phyloP scores from a whole-genome alignment of 495 filamentous ascomycete species.

The Aspergillus nanangensis region DNA sequence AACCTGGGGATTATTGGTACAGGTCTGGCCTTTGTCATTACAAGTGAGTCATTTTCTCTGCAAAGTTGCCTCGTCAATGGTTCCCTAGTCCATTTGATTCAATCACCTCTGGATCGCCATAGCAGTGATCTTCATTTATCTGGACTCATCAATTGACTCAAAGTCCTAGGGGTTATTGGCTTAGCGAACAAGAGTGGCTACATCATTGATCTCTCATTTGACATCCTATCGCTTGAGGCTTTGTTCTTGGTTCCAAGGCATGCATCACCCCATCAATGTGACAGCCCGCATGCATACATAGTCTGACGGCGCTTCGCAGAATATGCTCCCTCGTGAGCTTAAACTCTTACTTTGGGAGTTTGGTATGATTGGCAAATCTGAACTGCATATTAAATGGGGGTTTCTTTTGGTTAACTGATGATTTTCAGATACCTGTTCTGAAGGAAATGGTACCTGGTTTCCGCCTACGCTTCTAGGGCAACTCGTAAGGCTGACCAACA shows the following conservation, averaged over 20 bases:
- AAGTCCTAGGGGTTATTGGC: conserved; percentile 61
- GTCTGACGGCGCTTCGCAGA: conserved; percentile 31
- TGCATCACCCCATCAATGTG: conserved; percentile 9
- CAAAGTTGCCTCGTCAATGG: conserved; percentile 13
- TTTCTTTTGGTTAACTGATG: conserved; percentile 18
- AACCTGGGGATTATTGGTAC: conserved; percentile 85
- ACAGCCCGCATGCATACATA: conserved; percentile 3
- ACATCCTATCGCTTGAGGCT: conserved; percentile 83
- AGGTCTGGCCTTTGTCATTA: conserved; percentile 65
- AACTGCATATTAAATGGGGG: background rate
- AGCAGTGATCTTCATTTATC: too few relatives aligned
- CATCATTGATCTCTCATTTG: conserved; percentile 76
- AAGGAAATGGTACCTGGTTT: conserved; percentile 71
- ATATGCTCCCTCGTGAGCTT: conserved; percentile 86
- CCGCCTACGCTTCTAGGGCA: background rate
- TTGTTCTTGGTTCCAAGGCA: conserved; percentile 82
- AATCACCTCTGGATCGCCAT: too few relatives aligned
- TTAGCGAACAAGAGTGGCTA: conserved; percentile 53
- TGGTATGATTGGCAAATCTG: conserved; percentile 29
- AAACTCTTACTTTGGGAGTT: conserved; percentile 85
- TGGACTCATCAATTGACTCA: conserved; percentile 8
- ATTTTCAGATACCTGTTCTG: conserved; percentile 66
- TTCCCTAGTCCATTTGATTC: too few relatives aligned
- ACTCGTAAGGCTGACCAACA: conserved; percentile 24
- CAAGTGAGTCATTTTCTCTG: conserved; percentile 52